Evolutionary conservation across 129 eudicot genomes (phyloP), one percentile per base, ranked within the genome.

Genomic region (Sambucus nigra): DNA sequence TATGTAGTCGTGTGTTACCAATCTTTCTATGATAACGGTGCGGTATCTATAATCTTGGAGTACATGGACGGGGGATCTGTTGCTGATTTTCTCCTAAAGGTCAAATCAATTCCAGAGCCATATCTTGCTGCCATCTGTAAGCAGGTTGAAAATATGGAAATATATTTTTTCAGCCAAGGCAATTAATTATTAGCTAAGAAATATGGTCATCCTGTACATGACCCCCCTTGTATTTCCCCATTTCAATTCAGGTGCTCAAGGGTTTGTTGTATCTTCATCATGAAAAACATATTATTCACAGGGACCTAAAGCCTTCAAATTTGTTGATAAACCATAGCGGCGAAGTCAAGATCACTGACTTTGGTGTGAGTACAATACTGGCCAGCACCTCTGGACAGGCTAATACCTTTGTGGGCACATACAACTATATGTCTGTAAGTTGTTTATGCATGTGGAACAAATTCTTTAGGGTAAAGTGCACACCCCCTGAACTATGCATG

Each of bases 21-120:
- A 55, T 86, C 96, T 60, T 82, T 86, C 59, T 86, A 76, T 54
- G 96, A 83, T 59, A 86, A 92, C 52, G 96, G 95, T 55, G 94
- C 91, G 20, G 69, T 92, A n/a, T 92, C 99, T 13, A 80, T 92
- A 57, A 82, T 92, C 53, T 69, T 92, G 80, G 99, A 92, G 78
- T 92, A 92, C 73, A 92, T 92, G 99, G 99, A 92, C 69, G 99
- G 99, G 3, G 99, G 99, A 55, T 92, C 99, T 52, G 76, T 92
- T 55, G 82, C 86, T 69, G 99, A 92, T 75, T 77, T 92, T 65
- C 73, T 92, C 47, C 77, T 66, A 70, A 83, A 71, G 9, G 96
- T 86, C 64, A 68, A 79, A 46, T 69, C 61, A 35, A 77, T 92
- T 58, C 96, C 99, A 1, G 99, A 92, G 67, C 77, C 75, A 10